Evolutionary conservation across 768 basidiomycete genomes (phyloP).

Genomic region (Chalciporus pseudorubinellus): DNA sequence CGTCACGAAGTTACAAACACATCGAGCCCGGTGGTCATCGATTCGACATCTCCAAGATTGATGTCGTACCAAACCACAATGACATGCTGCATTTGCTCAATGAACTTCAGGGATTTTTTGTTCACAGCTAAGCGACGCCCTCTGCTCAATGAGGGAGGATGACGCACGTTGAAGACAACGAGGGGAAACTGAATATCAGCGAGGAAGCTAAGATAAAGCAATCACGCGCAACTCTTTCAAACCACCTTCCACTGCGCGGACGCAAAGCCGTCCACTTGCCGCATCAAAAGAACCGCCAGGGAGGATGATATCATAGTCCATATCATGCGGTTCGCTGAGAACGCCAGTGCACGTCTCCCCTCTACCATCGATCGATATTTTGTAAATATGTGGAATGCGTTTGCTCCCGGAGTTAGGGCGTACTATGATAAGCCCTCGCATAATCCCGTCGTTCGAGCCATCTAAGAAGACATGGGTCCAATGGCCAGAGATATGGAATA

Average conservation of each 20-base stretch:
- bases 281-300: constrained; percentile 14
- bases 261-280: constrained; percentile 20
- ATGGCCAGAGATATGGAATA: constrained; percentile 17
- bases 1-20: too few relatives aligned
- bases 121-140: too few relatives aligned
- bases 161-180: too few relatives aligned
- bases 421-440: constrained; percentile 16
- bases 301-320: not conserved
- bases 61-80: too few relatives aligned
- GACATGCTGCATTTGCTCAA: too few relatives aligned
- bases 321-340: constrained; percentile 13
- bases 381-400: constrained; percentile 9
- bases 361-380: constrained; percentile 20
- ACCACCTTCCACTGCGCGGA: constrained; percentile 4
- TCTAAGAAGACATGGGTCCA: constrained; percentile 1
- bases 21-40: too few relatives aligned
- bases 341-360: constrained; percentile 9
- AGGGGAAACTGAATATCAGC: too few relatives aligned
- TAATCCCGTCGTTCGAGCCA: constrained; percentile 14
- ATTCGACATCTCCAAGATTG: too few relatives aligned
- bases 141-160: too few relatives aligned
- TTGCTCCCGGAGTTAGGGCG: not conserved
- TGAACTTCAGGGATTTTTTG: too few relatives aligned
- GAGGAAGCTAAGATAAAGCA: constrained; percentile 8
- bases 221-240: constrained; percentile 14